These are phyloP conservation scores for Elasticomyces elasticus DNA, from an alignment of 495 filamentous ascomycete species.

Conservation along the genomic window DNA sequence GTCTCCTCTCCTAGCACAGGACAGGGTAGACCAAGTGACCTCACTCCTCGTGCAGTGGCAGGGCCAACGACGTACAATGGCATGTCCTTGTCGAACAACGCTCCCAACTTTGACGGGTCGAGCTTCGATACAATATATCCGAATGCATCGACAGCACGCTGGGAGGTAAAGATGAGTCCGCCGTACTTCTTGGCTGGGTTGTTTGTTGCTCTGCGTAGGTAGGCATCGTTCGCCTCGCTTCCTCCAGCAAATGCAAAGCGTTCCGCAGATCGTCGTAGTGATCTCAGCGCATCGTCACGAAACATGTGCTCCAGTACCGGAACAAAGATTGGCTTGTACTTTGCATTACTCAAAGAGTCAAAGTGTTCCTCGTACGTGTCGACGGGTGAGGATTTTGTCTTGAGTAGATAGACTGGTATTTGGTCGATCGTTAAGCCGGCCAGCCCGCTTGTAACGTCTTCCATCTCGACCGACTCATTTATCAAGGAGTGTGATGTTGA, in stretches of 20 bases:
- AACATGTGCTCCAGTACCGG: constrained; percentile 73
- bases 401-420: constrained; percentile 66
- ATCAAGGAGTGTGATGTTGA: background rate
- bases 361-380: constrained; percentile 78
- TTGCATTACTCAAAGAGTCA: constrained; percentile 33
- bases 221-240: constrained; percentile 4
- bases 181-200: constrained; percentile 48
- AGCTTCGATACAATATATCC: constrained; percentile 46
- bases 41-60: constrained; percentile 68
- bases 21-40: constrained; percentile 40
- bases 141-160: constrained; percentile 85
- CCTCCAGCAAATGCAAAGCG: constrained; percentile 23
- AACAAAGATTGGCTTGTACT: constrained; percentile 59
- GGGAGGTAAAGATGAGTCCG: constrained; percentile 86
- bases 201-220: constrained; percentile 10
- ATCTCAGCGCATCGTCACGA: constrained; percentile 38
- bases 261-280: constrained; percentile 16
- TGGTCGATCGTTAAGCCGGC: constrained; percentile 12
- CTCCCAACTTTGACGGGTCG: constrained; percentile 22
- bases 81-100: constrained; percentile 37
- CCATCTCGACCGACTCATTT: constrained; percentile 4
- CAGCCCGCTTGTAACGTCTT: constrained; percentile 10
- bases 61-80: constrained; percentile 86
- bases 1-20: constrained; percentile 54
- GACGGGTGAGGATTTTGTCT: constrained; percentile 67